Percentiles rank a stretch among this genome's conserved stretches.
These are phyloP conservation scores for Suhomyces xylopsoci DNA, from an alignment of 805 yeast genomes.

Conservation along the genomic window DNA sequence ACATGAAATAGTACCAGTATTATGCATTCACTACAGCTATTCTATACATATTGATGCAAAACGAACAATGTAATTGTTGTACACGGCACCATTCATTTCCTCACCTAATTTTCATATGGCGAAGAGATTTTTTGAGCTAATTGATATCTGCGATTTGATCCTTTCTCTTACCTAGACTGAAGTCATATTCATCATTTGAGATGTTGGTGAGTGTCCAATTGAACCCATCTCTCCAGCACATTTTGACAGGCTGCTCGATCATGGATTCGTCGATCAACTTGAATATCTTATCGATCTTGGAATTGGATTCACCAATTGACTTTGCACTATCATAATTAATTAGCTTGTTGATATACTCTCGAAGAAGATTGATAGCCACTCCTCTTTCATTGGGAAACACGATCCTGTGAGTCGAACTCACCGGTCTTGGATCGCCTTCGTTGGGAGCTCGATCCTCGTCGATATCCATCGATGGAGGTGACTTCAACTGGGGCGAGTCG, in stretches of 20 bases:
- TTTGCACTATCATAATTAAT: conserved; percentile 5
- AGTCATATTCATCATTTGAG: conserved; percentile 7
- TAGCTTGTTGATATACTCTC: conserved; percentile 17
- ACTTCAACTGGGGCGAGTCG: neutral
- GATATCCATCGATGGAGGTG: neutral
- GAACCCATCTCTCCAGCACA: conserved; percentile 17
- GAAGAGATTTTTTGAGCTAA: too few species aligned
- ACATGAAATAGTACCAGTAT: neutral
- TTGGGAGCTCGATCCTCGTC: neutral
- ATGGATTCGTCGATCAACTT: conserved; percentile 17
- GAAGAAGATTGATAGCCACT: conserved; percentile 18
- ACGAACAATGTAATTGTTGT: neutral
- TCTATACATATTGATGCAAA: neutral
- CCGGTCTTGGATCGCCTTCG: neutral
- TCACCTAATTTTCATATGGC: too few species aligned
- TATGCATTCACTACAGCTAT: neutral
- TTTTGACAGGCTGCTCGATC: conserved; percentile 15
- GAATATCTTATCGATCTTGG: conserved; percentile 15
- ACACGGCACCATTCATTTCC: neutral
- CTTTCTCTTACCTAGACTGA: conserved; percentile 2
- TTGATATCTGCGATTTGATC: neutral
- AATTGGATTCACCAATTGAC: conserved; percentile 6
- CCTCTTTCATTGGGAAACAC: conserved; percentile 21
- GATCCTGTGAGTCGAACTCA: neutral
- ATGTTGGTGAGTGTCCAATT: conserved; percentile 12